phyloP scores from a whole-genome alignment of 78 protist species.

The Polysphondylium violaceum region DNA sequence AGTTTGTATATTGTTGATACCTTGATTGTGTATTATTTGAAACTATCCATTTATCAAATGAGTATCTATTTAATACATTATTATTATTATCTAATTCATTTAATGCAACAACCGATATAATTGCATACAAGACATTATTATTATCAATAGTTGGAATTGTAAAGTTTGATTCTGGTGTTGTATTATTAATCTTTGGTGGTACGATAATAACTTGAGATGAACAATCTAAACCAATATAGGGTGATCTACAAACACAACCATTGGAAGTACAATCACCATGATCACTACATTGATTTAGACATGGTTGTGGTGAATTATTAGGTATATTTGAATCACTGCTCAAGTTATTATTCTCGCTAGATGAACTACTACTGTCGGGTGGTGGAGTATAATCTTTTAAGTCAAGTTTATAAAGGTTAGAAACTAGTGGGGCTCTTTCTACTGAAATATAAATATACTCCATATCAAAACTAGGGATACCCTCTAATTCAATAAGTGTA shows the following conservation, averaged over 20 bases:
- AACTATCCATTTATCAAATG: not conserved
- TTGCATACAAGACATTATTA: not conserved
- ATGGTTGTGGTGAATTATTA: too few relatives aligned
- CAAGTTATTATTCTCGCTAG: too few relatives aligned
- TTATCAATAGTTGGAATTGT: not conserved
- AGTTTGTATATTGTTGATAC: not conserved
- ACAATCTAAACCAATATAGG: not conserved
- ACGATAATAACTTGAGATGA: not conserved
- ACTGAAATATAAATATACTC: too few relatives aligned
- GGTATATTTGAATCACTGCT: too few relatives aligned
- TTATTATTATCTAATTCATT: not conserved
- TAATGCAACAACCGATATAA: not conserved
- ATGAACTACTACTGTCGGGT: too few relatives aligned
- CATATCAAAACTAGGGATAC: too few relatives aligned
- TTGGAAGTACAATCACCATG: not conserved
- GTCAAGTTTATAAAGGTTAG: too few relatives aligned
- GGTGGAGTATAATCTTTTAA: too few relatives aligned
- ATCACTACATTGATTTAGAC: too few relatives aligned
- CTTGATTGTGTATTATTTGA: not conserved
- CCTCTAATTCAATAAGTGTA: too few relatives aligned
- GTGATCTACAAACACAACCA: conserved; percentile 12
- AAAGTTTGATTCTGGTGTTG: not conserved
- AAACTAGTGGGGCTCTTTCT: too few relatives aligned
- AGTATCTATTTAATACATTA: not conserved
- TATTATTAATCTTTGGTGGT: not conserved